Conservation (phyloP, 371 early-diverging fungal species). For the Rhizopus microsporus region DNA sequence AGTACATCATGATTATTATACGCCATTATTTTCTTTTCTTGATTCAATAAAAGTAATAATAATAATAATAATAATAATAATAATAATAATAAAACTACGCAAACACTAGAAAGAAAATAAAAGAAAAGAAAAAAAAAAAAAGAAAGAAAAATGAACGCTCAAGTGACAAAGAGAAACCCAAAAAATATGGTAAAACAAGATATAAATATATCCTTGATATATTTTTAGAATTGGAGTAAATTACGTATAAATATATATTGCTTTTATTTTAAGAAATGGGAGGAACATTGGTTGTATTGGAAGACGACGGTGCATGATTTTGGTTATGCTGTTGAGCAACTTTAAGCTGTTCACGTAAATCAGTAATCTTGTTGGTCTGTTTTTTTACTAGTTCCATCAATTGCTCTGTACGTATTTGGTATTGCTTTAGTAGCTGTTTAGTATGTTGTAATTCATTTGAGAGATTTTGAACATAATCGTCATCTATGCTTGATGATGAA, state of each 20-base stretch:
- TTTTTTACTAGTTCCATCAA: conserved; percentile 29
- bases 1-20: too few relatives aligned
- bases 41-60: too few relatives aligned
- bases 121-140: too few relatives aligned
- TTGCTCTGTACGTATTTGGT: conserved; percentile 28
- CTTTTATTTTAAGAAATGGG: not conserved
- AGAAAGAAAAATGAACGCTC: too few relatives aligned
- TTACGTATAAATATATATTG: not conserved
- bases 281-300: not conserved
- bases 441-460: conserved; percentile 26
- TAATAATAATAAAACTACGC: too few relatives aligned
- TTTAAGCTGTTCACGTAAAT: conserved; percentile 28
- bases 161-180: too few relatives aligned
- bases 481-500: conserved; percentile 13
- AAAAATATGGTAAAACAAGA: too few relatives aligned
- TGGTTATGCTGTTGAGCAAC: not conserved
- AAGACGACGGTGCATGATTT: not conserved
- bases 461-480: conserved; percentile 25
- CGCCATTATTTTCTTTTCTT: too few relatives aligned
- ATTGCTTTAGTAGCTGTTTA: conserved; percentile 23
- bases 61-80: too few relatives aligned
- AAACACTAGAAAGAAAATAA: too few relatives aligned
- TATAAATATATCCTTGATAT: too few relatives aligned
- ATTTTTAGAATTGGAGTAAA: not conserved
- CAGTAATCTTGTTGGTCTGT: conserved; percentile 27